Conservation (phyloP, 1,139 yeast genomes). For the Kodamaea alishanica region DNA sequence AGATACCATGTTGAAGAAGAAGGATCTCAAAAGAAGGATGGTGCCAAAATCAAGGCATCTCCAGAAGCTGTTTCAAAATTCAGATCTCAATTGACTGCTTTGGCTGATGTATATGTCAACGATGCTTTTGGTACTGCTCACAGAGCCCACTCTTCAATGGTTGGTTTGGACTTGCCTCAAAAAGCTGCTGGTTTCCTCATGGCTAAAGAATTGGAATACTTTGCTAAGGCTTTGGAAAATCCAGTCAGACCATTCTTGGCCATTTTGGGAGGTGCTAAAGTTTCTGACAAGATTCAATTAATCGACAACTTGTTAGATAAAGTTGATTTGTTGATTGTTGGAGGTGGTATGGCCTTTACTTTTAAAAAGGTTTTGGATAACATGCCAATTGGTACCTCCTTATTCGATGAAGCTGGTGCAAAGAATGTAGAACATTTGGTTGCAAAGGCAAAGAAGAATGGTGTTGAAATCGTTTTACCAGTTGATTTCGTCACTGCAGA, state of each 20-base stretch:
- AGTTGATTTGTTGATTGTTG: conserved; percentile 87
- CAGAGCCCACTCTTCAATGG: conserved; percentile 99
- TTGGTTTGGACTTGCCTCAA: conserved; percentile 87
- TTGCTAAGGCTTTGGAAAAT: conserved; percentile 95
- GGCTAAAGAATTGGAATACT: conserved; percentile 93
- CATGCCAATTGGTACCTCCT: conserved; percentile 83
- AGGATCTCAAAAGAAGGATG: conserved; percentile 78
- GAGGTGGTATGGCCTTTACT: conserved; percentile 99
- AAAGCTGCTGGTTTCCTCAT: conserved; percentile 97
- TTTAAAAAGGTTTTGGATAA: conserved; percentile 87
- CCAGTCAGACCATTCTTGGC: conserved; percentile 97
- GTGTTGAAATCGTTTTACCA: conserved; percentile 87
- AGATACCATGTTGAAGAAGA: conserved; percentile 98
- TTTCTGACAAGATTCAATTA: conserved; percentile 94
- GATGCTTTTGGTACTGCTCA: conserved; percentile 99
- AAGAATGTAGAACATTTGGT: conserved; percentile 84
- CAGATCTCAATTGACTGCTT: conserved; percentile 80
- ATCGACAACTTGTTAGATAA: conserved; percentile 94
- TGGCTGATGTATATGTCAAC: conserved; percentile 94
- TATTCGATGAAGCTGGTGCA: conserved; percentile 89
- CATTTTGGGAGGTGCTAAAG: conserved; percentile 98
- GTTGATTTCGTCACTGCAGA: conserved; percentile 93
- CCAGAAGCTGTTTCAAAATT: conserved; percentile 76
- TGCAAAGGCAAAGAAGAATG: conserved; percentile 92
- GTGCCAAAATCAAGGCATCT: conserved; percentile 86